These are phyloP conservation scores for Microbotryum silenes-acaulis DNA, from an alignment of 1,284 basidiomycete genomes.

Conservation along the genomic window DNA sequence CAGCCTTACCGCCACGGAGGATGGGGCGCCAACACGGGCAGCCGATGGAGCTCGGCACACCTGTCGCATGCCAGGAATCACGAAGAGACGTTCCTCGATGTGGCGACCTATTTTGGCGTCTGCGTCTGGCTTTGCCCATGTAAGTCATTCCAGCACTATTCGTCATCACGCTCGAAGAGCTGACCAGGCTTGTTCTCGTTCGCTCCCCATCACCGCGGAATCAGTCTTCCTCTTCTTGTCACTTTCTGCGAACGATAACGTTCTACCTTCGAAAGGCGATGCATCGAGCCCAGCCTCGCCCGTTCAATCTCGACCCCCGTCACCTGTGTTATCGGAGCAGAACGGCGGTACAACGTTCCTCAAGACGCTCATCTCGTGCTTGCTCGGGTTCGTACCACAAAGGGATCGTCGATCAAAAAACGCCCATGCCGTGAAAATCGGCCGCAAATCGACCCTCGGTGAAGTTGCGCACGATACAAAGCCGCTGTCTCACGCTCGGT, in stretches of 20 bases:
- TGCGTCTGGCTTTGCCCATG: constrained; percentile 69
- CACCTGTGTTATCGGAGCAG: not conserved
- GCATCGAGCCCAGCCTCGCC: not conserved
- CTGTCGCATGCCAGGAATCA: not conserved
- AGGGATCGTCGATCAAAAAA: not conserved
- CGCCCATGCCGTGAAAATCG: not conserved
- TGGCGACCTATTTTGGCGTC: constrained; percentile 83
- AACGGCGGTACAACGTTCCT: not conserved
- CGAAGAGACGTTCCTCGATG: constrained; percentile 61
- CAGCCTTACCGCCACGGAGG: no score
- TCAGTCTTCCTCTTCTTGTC: constrained; percentile 87
- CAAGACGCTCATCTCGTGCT: not conserved
- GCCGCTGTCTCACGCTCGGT: no score
- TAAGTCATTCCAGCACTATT: not conserved
- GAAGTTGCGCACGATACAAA: no score
- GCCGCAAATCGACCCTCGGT: not conserved
- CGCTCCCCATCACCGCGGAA: constrained; percentile 39
- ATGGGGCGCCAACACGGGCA: no score
- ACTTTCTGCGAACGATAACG: constrained; percentile 88
- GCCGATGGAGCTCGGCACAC: no score
- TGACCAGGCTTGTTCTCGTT: not conserved
- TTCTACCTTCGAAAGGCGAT: constrained; percentile 53
- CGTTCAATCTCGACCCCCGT: not conserved
- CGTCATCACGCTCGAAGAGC: not conserved
- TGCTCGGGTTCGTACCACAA: not conserved